These are phyloP conservation scores for Nasturtium officinale DNA, from an alignment of 345 rosid species.

Conservation along the genomic window DNA sequence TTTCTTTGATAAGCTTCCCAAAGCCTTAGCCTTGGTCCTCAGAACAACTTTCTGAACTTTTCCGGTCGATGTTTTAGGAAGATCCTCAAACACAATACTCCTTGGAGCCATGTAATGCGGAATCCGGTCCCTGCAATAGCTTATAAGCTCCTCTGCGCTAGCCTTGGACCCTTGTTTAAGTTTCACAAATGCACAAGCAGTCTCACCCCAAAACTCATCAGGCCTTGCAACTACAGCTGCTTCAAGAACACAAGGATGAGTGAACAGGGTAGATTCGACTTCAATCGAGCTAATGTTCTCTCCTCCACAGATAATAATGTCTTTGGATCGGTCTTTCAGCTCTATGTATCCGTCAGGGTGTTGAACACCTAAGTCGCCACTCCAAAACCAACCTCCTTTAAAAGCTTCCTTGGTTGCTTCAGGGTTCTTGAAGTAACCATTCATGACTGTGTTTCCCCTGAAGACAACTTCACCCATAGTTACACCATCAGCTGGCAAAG, in stretches of 20 bases:
- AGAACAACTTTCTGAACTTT: conserved; percentile 68
- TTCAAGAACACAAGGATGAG: conserved; percentile 69
- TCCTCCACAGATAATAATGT: conserved; percentile 76
- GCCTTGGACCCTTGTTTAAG: conserved; percentile 53
- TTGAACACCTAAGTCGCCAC: conserved; percentile 74
- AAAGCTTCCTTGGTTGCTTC: conserved; percentile 67
- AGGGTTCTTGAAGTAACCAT: conserved; percentile 64
- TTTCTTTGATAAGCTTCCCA: conserved; percentile 65
- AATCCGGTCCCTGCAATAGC: conserved; percentile 54
- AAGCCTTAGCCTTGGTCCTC: conserved; percentile 60
- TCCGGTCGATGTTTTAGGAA: conserved; percentile 79
- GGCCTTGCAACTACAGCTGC: conserved; percentile 80
- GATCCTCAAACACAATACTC: conserved; percentile 64
- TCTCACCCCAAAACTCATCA: conserved; percentile 78
- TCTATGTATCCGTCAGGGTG: conserved; percentile 76
- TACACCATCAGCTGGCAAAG: conserved; percentile 65
- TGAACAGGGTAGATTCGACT: conserved; percentile 64
- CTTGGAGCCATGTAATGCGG: conserved; percentile 74
- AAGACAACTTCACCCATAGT: conserved; percentile 75
- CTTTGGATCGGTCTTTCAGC: conserved; percentile 75
- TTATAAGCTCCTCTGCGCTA: conserved; percentile 56
- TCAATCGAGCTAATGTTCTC: conserved; percentile 77
- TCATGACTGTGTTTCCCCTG: conserved; percentile 83
- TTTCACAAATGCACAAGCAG: conserved; percentile 77
- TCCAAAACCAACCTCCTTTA: conserved; percentile 71